These are phyloP conservation scores for Ceratocystis colombiana DNA, from an alignment of 2,329 filamentous ascomycete genomes.

Conservation along the genomic window DNA sequence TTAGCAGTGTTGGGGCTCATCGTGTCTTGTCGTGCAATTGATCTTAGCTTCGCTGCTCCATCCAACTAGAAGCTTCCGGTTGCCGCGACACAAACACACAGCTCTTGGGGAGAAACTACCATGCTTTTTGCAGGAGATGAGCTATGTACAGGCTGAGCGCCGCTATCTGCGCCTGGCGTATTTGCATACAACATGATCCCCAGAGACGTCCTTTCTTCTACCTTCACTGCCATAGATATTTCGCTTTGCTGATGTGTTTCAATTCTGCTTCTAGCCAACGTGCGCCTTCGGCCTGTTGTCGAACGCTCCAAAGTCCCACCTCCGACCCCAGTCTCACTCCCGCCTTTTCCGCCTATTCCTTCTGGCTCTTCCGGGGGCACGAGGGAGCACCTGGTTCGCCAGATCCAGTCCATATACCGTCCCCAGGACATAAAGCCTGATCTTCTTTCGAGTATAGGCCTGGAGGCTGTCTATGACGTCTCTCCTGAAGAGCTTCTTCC, in stretches of 20 bases:
- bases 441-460: slow-evolving; percentile 49
- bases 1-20: background rate
- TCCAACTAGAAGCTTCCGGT: background rate
- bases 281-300: slow-evolving; percentile 29
- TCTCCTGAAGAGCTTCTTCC: slow-evolving; percentile 44
- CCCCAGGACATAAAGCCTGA: slow-evolving; percentile 40
- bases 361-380: slow-evolving; percentile 27
- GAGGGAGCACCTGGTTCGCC: slow-evolving; percentile 37
- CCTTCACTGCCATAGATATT: background rate
- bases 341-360: slow-evolving; percentile 31
- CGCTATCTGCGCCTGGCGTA: no score
- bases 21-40: background rate
- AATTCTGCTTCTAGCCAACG: slow-evolving; percentile 19
- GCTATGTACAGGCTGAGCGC: no score
- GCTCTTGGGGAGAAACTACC: background rate
- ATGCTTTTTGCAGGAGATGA: background rate
- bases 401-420: slow-evolving; percentile 47
- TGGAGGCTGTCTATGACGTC: slow-evolving; percentile 45
- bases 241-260: slow-evolving; percentile 1
- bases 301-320: slow-evolving; percentile 46
- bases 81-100: background rate
- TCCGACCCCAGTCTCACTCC: slow-evolving; percentile 46
- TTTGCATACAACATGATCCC: no score
- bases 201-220: background rate
- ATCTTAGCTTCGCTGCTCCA: background rate